Base-by-base conservation (phyloP, 2,329 filamentous ascomycete genomes). In the Fusarium piperis region DNA sequence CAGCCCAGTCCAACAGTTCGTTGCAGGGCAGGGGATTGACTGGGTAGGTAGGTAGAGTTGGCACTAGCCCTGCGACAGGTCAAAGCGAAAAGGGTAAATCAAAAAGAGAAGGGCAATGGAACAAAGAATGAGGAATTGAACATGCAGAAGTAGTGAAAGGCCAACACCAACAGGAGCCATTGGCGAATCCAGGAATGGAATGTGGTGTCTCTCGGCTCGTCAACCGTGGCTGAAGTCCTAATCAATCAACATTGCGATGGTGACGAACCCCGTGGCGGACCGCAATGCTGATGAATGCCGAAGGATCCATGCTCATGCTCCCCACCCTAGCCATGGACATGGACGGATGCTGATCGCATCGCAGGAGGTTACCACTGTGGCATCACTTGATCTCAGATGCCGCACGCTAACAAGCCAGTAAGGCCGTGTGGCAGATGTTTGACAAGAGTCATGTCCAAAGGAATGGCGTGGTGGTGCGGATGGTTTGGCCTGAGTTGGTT, bases 331-430 rank as follows among this genome's bases (percentile, higher is more conserved):
- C 39, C 32, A 58, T 59, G 67, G 39, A 44, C 32, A 58, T 59
- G 67, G 39, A 44, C 13, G 39, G 39, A 44, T 26, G 39, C 53
- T 74, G 71, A 74, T 76, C 73, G 44, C 41, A 23, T 23, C 23
- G 23, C 33, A 57, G 59, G 55, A 58, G 59, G 57, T 69, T 63
- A 65, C 60, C 63, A 62, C 44, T 59, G 46, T 61, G 48, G 57
- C 64, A 66, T 76, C 74, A 76, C 65, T 76, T 76, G 74, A 76
- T 75, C 67, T 71, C 30, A 68, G 64, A 62, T 61, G 51, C 53
- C 65, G 53, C 62, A 59, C 74, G 71, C 74, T 73, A 76, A 62
- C 16, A 35, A 32, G 20, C 18, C 18, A 46, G 33, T 52, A 46
- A 68, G 67, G 32, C 59, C 44, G 59, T 61, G 64, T 65, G 67